Percentiles rank a stretch among this genome's conserved stretches.
These are phyloP conservation scores for Oryza glumipatula DNA, from an alignment of 176 grass and related monocot genomes.

Conservation along the genomic window DNA sequence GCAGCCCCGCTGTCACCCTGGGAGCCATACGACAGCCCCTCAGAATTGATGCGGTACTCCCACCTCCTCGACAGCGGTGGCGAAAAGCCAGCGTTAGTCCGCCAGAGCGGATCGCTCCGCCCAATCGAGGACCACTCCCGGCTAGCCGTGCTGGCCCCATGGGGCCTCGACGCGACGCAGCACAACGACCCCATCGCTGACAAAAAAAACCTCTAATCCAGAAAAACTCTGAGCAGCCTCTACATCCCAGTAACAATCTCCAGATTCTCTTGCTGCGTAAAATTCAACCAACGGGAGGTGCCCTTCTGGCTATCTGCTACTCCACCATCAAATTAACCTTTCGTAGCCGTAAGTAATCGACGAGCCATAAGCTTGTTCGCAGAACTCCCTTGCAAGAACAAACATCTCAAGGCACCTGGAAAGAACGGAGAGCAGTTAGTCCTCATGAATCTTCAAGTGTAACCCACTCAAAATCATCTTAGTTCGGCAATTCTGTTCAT, in stretches of 20 bases:
- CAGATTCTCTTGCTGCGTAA: not conserved
- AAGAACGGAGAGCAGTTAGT: not conserved
- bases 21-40: slow-evolving; percentile 67
- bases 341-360: not conserved
- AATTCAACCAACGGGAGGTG: not conserved
- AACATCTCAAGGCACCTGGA: not conserved
- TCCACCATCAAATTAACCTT: not conserved
- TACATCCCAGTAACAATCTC: slow-evolving; percentile 19
- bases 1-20: slow-evolving; percentile 54
- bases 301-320: not conserved
- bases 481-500: not conserved
- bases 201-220: not conserved
- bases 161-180: slow-evolving; percentile 76
- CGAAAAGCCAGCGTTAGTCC: slow-evolving; percentile 63
- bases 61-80: slow-evolving; percentile 58
- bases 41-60: slow-evolving; percentile 61
- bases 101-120: slow-evolving; percentile 54
- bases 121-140: slow-evolving; percentile 72
- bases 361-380: not conserved
- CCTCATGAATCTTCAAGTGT: not conserved
- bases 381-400: not conserved
- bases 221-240: not conserved
- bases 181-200: slow-evolving; percentile 72
- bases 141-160: slow-evolving; percentile 59
- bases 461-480: not conserved